Conservation (phyloP, 1,284 basidiomycete genomes). For the Fomitopsis pinicola region DNA sequence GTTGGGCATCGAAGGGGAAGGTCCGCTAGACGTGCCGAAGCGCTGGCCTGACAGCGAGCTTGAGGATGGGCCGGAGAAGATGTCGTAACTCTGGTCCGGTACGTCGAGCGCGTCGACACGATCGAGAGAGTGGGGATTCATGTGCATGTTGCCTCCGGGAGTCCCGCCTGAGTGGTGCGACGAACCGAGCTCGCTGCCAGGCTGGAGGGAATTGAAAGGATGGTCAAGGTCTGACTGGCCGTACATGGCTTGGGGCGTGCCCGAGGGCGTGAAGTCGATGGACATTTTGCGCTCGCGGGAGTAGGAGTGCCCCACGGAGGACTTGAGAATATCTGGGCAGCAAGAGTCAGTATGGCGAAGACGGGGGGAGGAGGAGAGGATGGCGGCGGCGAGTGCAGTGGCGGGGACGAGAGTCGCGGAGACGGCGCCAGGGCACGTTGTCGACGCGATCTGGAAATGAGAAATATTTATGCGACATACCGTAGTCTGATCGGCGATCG, state of each 20-base stretch:
- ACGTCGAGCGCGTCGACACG: slow-evolving; percentile 27
- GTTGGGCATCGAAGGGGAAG: slow-evolving; percentile 56
- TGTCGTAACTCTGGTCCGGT: slow-evolving; percentile 47
- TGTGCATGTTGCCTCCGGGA: slow-evolving; percentile 20
- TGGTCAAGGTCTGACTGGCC: slow-evolving; percentile 36
- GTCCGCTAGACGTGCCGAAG: slow-evolving; percentile 64
- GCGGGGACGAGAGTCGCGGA: slow-evolving; percentile 2
- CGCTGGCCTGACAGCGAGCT: slow-evolving; percentile 49
- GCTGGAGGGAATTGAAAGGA: slow-evolving; percentile 23
- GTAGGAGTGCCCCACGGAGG: slow-evolving; percentile 31
- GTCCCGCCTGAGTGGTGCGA: slow-evolving; percentile 15
- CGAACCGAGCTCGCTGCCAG: slow-evolving; percentile 20
- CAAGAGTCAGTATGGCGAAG: slow-evolving; percentile 1
- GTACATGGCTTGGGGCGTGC: slow-evolving; percentile 44
- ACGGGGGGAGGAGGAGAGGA: slow-evolving; percentile 6
- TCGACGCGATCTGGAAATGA: slow-evolving; percentile 18
- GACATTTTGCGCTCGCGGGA: slow-evolving; percentile 40
- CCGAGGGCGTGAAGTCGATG: slow-evolving; percentile 49
- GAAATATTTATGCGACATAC: slow-evolving; percentile 22
- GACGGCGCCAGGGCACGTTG: slow-evolving; percentile 22
- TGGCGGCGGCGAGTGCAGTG: not conserved
- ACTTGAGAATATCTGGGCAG: slow-evolving; percentile 40
- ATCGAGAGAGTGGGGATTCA: slow-evolving; percentile 28
- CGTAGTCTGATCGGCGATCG: slow-evolving; percentile 53
- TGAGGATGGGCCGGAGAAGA: slow-evolving; percentile 46